Conservation (phyloP, 306 rosid species). For the barrel medic (Medicago truncatula) region DNA sequence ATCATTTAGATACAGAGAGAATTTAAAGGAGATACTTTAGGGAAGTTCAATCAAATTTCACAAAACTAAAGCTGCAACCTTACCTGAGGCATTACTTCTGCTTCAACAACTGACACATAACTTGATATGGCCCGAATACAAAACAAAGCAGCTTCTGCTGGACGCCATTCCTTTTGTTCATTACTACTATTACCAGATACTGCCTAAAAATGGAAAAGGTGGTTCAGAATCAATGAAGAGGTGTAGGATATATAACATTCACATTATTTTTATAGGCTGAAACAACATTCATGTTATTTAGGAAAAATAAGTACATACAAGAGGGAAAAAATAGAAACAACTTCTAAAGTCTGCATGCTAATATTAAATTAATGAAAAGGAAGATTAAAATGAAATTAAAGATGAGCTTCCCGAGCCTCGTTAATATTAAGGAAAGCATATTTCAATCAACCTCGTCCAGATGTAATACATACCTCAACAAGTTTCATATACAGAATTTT, state of each 20-base stretch:
- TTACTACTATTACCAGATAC: constrained; percentile 72
- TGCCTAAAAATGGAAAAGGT: constrained; percentile 58
- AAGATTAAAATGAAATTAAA: constrained; percentile 24
- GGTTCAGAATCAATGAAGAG: constrained; percentile 23
- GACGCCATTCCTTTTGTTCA: constrained; percentile 84
- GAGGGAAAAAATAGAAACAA: constrained; percentile 24
- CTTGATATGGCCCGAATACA: constrained; percentile 92
- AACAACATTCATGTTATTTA: constrained; percentile 23
- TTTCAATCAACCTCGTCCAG: constrained; percentile 22
- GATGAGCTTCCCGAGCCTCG: background rate
- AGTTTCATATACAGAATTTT: constrained; percentile 86
- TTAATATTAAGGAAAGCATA: constrained; percentile 14
- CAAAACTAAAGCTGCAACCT: constrained; percentile 38
- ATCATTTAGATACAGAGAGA: constrained; percentile 6
- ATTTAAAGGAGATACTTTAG: background rate
- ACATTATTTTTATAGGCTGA: background rate
- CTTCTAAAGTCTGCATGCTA: constrained; percentile 2
- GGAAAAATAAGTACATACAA: constrained; percentile 10
- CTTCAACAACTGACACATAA: constrained; percentile 84
- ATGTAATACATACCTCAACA: constrained; percentile 73
- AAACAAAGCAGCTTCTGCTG: constrained; percentile 96
- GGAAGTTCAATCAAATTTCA: constrained; percentile 3
- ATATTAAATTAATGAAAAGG: constrained; percentile 6
- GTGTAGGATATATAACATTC: constrained; percentile 33
- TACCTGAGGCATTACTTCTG: constrained; percentile 99